phyloP scores from a whole-genome alignment of 768 basidiomycete genomes.

The Galerina sulciceps region DNA sequence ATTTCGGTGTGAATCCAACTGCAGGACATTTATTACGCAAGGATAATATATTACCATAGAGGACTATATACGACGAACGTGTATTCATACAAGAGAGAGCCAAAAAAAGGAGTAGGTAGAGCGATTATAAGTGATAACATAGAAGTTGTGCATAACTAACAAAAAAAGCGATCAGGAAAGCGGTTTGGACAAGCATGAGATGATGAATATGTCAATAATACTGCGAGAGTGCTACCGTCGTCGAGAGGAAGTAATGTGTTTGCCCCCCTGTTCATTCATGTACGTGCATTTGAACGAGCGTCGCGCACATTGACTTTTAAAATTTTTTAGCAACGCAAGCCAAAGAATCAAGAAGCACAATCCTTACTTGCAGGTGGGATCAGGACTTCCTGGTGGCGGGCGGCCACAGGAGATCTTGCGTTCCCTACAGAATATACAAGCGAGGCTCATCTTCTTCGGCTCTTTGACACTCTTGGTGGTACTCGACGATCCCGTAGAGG shows the following conservation, averaged over 20 bases:
- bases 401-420: constrained; percentile 46
- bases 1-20: no score
- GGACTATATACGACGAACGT: no score
- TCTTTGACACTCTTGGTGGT: constrained; percentile 19
- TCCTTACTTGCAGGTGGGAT: constrained; percentile 55
- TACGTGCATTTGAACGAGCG: constrained; percentile 20
- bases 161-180: no score
- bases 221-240: neutral
- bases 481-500: neutral
- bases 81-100: no score
- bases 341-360: constrained; percentile 21
- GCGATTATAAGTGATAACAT: no score
- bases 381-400: constrained; percentile 37
- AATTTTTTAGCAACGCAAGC: neutral
- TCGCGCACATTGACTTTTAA: constrained; percentile 18
- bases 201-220: no score
- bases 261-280: neutral
- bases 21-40: no score
- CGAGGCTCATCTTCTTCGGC: constrained; percentile 32
- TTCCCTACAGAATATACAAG: constrained; percentile 45
- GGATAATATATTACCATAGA: no score
- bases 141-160: no score
- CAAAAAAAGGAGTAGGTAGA: no score
- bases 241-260: neutral
- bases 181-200: no score